Base-by-base conservation (phyloP, 192 early-diverging fungal species). In the Backusella mclennaniae region DNA sequence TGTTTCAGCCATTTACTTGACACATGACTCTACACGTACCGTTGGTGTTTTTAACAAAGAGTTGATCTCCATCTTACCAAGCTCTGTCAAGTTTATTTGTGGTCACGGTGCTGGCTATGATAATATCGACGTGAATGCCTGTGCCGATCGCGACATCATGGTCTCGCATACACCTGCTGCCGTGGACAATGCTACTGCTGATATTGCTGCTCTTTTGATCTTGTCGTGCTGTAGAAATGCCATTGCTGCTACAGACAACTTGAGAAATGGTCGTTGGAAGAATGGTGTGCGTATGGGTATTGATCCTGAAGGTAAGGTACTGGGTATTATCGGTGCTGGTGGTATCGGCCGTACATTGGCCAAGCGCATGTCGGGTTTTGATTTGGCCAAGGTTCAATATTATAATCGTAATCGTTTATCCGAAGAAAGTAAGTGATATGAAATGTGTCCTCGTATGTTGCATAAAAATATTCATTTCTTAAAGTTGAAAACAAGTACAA, bases 281-380 rank as follows among this genome's bases (percentile, higher is more conserved):
- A 73, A 49, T 2, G 82, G 73, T 42, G 23, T 84, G 5, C 33
- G 39, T 31, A 80, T 73, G 49, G 86, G 86, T 19, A 79, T 75
- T 29, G 81, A 85, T 17, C 77, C 85, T 15, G 84, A 77, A 6
- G 77, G 78, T 44, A 85, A 81, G 44, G 76, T 75, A 8, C 12
- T 87, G 31, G 86, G 86, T 68, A 84, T 87, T 53, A 49, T 87
- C 71, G 86, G 86, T n/a, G 77, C 85, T 77, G 86, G 86, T 17
- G 84, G 86, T 6, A 79, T 87, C 68, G 86, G 86, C 23, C 84
- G 85, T 81, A 85, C 86, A 5, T 84, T 85, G 26, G 86, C 86
- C 11, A 82, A 87, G 68, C 77, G 86, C 19, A 82, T 82, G n/a
- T 74, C 67, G 71, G 86, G 79, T 1, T 87, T 83, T 39, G 86